A percentile compares a stretch with the other conserved stretches of the same genome.
Evolutionary conservation across 805 yeast genomes (phyloP).

Genomic region (Grigorovia yakushimaensis): DNA sequence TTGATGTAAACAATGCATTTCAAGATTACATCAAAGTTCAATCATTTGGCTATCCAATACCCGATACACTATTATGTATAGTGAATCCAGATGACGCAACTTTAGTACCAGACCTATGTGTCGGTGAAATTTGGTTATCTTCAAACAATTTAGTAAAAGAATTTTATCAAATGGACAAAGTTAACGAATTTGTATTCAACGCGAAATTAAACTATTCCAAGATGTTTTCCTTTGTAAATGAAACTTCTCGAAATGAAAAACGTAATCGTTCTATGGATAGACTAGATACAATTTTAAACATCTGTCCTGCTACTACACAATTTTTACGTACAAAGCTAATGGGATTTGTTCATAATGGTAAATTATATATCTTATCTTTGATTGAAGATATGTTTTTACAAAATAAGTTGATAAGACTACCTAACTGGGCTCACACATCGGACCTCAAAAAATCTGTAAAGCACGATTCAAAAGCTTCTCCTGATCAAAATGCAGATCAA

Average conservation of each 20-base stretch:
- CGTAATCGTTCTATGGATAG: constrained; percentile 14
- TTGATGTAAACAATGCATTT: constrained; percentile 26
- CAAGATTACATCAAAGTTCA: constrained; percentile 61
- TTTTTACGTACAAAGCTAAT: constrained; percentile 84
- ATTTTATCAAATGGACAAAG: constrained; percentile 28
- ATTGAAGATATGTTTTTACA: constrained; percentile 89
- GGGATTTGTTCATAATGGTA: constrained; percentile 83
- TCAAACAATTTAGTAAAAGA: constrained; percentile 72
- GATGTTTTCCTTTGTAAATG: constrained; percentile 17
- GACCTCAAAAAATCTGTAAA: constrained; percentile 17
- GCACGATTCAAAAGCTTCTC: not conserved
- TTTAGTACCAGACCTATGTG: constrained; percentile 62
- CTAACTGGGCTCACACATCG: constrained; percentile 30
- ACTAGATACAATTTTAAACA: constrained; percentile 20
- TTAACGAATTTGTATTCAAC: constrained; percentile 29
- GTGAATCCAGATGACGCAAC: constrained; percentile 87
- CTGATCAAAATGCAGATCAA: not conserved
- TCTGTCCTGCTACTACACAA: constrained; percentile 19
- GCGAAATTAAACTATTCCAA: constrained; percentile 25
- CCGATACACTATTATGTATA: constrained; percentile 86
- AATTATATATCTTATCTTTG: constrained; percentile 76
- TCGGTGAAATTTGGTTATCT: constrained; percentile 98
- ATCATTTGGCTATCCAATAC: constrained; percentile 88
- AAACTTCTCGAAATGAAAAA: not conserved
- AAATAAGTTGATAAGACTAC: constrained; percentile 25